These are phyloP conservation scores for Fusarium sp. DNA, from an alignment of 2,329 filamentous ascomycete genomes.

Conservation along the genomic window DNA sequence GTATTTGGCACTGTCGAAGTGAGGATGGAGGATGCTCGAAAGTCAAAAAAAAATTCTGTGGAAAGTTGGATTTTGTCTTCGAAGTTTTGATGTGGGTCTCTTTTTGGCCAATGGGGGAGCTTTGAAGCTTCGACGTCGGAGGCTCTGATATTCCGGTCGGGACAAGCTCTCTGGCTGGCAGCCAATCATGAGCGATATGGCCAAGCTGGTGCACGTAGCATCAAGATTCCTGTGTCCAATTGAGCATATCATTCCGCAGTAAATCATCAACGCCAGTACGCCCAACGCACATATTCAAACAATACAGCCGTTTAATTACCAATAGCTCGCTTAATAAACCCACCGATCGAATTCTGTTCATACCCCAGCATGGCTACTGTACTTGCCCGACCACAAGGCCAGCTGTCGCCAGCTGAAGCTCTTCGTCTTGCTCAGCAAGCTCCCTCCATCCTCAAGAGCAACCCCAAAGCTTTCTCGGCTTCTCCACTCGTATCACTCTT, in stretches of 20 bases:
- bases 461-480: constrained; percentile 65
- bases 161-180: not conserved
- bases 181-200: constrained; percentile 37
- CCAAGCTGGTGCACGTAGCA: constrained; percentile 19
- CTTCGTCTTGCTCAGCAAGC: constrained; percentile 71
- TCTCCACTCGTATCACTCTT: constrained; percentile 66
- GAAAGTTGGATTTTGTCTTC: constrained; percentile 42
- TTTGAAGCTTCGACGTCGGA: not conserved
- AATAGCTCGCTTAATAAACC: not conserved
- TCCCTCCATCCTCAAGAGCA: constrained; percentile 65
- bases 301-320: not conserved
- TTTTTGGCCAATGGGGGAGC: not conserved
- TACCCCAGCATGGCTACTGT: constrained; percentile 60
- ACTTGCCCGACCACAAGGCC: constrained; percentile 67
- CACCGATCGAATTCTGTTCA: constrained; percentile 11
- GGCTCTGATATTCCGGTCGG: constrained; percentile 6
- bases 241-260: constrained; percentile 27
- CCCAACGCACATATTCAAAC: not conserved
- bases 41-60: constrained; percentile 40
- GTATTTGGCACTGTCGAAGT: constrained; percentile 33
- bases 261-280: constrained; percentile 13
- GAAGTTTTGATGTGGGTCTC: constrained; percentile 23
- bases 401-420: constrained; percentile 67
- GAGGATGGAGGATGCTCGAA: constrained; percentile 36
- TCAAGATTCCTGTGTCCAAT: constrained; percentile 40